These are phyloP conservation scores for Pharnaceum exiguum DNA, from an alignment of 148 eudicot species.

Conservation along the genomic window DNA sequence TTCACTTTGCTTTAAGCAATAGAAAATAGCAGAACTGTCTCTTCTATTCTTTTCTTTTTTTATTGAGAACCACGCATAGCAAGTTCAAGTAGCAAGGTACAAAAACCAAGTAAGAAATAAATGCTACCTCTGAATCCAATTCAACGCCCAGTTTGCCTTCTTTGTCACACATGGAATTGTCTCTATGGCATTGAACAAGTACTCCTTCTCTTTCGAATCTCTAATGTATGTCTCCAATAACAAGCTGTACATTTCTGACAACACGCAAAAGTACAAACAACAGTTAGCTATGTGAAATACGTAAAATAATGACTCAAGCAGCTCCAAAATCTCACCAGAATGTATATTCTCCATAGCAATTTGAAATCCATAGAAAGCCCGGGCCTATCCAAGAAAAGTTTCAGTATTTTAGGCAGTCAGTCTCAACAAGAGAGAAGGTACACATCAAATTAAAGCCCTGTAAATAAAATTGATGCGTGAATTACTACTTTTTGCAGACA, in stretches of 20 bases:
- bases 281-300: slow-evolving; percentile 2
- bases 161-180: slow-evolving; percentile 61
- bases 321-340: slow-evolving; percentile 43
- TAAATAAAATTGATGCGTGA: neutral
- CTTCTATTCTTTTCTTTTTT: no score
- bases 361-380: slow-evolving; percentile 94
- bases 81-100: neutral
- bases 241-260: slow-evolving; percentile 81
- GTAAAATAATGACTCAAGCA: neutral
- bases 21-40: no score
- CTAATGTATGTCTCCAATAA: slow-evolving; percentile 68
- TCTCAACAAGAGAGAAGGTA: no score
- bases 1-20: no score
- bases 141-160: slow-evolving; percentile 79
- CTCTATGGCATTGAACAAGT: slow-evolving; percentile 72
- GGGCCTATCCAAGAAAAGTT: slow-evolving; percentile 41
- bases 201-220: slow-evolving; percentile 66
- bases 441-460: neutral
- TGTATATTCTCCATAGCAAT: slow-evolving; percentile 85
- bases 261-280: neutral
- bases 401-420: neutral
- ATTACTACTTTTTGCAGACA: no score
- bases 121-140: slow-evolving; percentile 66
- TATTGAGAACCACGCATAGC: neutral
- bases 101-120: neutral